These are phyloP conservation scores for Suillus placidus DNA, from an alignment of 768 basidiomycete genomes.

Conservation along the genomic window DNA sequence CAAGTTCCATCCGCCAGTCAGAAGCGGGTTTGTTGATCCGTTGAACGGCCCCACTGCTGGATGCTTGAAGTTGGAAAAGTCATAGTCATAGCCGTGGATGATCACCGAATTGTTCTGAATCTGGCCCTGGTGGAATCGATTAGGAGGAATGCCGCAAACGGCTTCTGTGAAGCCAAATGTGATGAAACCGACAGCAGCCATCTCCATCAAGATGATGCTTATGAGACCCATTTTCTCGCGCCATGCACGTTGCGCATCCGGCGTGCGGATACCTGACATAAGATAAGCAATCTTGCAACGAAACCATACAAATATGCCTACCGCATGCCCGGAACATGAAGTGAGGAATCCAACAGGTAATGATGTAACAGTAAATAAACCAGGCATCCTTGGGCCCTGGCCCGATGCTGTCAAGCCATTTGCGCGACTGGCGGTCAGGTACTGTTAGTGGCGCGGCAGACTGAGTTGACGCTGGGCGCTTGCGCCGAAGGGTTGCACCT, in stretches of 20 bases:
- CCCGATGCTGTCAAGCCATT: constrained; percentile 70
- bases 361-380: constrained; percentile 91
- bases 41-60: constrained; percentile 73
- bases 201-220: constrained; percentile 73
- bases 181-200: constrained; percentile 95
- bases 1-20: constrained; percentile 72
- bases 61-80: constrained; percentile 85
- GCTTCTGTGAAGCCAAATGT: constrained; percentile 97
- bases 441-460: constrained; percentile 43
- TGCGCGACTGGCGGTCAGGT: constrained; percentile 40
- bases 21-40: constrained; percentile 82
- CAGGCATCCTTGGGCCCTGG: constrained; percentile 92
- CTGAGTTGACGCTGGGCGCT: constrained; percentile 48
- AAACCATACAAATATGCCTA: constrained; percentile 38
- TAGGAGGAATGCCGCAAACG: constrained; percentile 88
- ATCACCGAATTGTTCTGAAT: constrained; percentile 82
- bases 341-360: constrained; percentile 84
- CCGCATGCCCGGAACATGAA: constrained; percentile 78
- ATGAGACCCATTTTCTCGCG: constrained; percentile 97
- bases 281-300: constrained; percentile 14
- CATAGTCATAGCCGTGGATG: constrained; percentile 94
- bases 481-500: constrained; percentile 76
- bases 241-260: constrained; percentile 96
- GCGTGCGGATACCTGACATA: constrained; percentile 74
- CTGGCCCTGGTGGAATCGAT: constrained; percentile 78